phyloP scores from a whole-genome alignment of 1,284 basidiomycete genomes.

The Malassezia sp. region DNA sequence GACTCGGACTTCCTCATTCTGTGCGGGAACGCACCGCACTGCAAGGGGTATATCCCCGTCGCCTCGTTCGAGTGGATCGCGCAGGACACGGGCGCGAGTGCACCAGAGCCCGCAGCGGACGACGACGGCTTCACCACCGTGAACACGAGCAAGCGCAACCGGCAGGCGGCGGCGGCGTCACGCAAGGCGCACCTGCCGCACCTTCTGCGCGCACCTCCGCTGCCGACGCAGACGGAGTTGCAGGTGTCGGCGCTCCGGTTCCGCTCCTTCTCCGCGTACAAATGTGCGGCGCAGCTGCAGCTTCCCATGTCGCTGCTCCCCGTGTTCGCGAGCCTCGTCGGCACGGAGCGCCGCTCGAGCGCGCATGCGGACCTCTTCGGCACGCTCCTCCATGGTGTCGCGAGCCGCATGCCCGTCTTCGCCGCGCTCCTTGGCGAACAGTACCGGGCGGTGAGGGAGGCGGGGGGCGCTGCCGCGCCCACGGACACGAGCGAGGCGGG shows the following conservation, averaged over 20 bases:
- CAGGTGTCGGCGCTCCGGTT: constrained; percentile 6
- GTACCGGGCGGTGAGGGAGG: constrained; percentile 7
- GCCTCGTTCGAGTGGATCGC: constrained; percentile 11
- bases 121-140: constrained; percentile 14
- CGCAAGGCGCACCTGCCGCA: constrained; percentile 12
- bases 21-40: constrained; percentile 12
- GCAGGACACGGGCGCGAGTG: constrained; percentile 1
- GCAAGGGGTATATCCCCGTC: constrained; percentile 13
- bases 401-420: constrained; percentile 13
- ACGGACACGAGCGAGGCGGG: neutral
- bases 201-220: constrained; percentile 9
- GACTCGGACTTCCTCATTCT: constrained; percentile 18
- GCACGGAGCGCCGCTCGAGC: constrained; percentile 11
- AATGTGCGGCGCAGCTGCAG: constrained; percentile 12
- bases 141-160: constrained; percentile 5
- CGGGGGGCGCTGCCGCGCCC: neutral
- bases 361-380: constrained; percentile 11
- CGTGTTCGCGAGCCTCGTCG: constrained; percentile 11
- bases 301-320: constrained; percentile 12
- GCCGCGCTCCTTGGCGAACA: constrained; percentile 11
- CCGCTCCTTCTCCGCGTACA: constrained; percentile 14
- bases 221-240: constrained; percentile 6
- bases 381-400: constrained; percentile 14
- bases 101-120: constrained; percentile 7
- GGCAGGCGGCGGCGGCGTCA: constrained; percentile 11